Percentiles rank a stretch among this genome's conserved stretches.
phyloP scores from a whole-genome alignment of 2,329 filamentous ascomycete genomes.

The Neopestalotiopsis rosae region DNA sequence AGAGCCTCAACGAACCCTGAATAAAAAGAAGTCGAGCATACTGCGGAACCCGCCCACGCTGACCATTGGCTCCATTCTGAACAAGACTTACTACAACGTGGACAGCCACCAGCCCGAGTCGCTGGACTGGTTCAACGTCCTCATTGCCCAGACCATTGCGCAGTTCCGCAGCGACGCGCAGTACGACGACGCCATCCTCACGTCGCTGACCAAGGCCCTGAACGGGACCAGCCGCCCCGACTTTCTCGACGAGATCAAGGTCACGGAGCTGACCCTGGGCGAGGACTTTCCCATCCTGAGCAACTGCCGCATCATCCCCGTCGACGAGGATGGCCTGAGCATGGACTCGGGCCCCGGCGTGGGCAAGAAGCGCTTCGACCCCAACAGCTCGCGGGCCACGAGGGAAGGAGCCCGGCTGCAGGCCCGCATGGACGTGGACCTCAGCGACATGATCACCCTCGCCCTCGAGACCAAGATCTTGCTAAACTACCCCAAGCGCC shows the following conservation, averaged over 20 bases:
- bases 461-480: conserved; percentile 93
- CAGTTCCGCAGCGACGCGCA: conserved; percentile 93
- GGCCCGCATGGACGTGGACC: conserved; percentile 94
- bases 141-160: conserved; percentile 94
- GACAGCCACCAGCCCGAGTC: conserved; percentile 95
- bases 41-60: conserved; percentile 75
- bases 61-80: conserved; percentile 91
- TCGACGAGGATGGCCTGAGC: conserved; percentile 76
- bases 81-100: conserved; percentile 97
- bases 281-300: conserved; percentile 99
- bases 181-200: conserved; percentile 87
- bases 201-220: conserved; percentile 80
- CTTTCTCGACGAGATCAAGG: conserved; percentile 90
- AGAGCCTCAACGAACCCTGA: conserved; percentile 51
- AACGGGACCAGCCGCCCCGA: conserved; percentile 88
- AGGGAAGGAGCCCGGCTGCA: conserved; percentile 79
- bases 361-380: conserved; percentile 54
- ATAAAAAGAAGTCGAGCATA: conserved; percentile 73
- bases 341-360: conserved; percentile 47
- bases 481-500: conserved; percentile 91
- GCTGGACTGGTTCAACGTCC: conserved; percentile 98
- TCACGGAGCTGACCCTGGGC: conserved; percentile 91
- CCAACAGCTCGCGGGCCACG: conserved; percentile 50
- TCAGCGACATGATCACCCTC: conserved; percentile 94
- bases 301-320: conserved; percentile 94